Conservation (phyloP, 495 filamentous ascomycete genomes). For the Trichocladium uniseriatum region DNA sequence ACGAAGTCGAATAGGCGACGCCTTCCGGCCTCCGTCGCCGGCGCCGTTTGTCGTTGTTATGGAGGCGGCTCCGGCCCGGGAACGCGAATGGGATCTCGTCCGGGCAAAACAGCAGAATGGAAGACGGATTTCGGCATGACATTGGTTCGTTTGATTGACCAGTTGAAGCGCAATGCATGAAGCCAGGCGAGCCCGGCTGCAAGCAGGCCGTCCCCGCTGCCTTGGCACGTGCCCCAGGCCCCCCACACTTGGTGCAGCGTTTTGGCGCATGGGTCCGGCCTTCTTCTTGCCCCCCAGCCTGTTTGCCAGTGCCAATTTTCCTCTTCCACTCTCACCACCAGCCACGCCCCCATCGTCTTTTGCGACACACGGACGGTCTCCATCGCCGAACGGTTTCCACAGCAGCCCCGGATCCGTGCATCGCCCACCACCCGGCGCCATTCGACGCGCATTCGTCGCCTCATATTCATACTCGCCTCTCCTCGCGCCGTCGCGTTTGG, state of each 20-base stretch:
- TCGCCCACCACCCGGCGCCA: too few relatives aligned
- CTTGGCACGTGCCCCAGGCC: not conserved
- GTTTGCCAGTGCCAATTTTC: not conserved
- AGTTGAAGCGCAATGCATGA: not conserved
- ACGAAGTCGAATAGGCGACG: too few relatives aligned
- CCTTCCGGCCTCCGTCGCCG: too few relatives aligned
- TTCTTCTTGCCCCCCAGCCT: not conserved
- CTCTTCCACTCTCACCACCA: not conserved
- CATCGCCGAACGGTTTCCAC: not conserved
- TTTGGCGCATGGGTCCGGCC: not conserved
- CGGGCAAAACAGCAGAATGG: too few relatives aligned
- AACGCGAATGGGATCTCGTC: too few relatives aligned
- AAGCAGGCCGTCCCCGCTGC: too few relatives aligned
- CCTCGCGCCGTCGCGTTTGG: not conserved
- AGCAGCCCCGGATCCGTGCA: not conserved
- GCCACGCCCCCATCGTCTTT: not conserved
- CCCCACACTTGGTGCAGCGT: not conserved
- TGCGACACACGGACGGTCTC: not conserved
- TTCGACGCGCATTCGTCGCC: not conserved
- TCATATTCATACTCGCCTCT: not conserved
- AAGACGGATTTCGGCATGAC: too few relatives aligned
- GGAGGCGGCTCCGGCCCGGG: too few relatives aligned
- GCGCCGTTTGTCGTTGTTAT: too few relatives aligned
- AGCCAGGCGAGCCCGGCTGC: too few relatives aligned
- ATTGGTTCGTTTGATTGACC: not conserved